Percentiles rank a stretch among this genome's conserved stretches.
phyloP scores from a whole-genome alignment of 129 eudicot species.

The carrot (Daucus carota) region DH1_v3.0 NC_030381.2:39503001-39503500 shows the following conservation, averaged over 20 bases:
- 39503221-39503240: not conserved
- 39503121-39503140: conserved; percentile 15
- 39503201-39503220: not conserved
- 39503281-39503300: not conserved
- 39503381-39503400: not conserved
- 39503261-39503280: not conserved
- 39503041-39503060: conserved; percentile 6
- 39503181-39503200: not conserved
- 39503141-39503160: not conserved
- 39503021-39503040: conserved; percentile 8
- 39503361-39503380: not conserved
- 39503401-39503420: not conserved
- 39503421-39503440: too few species aligned
- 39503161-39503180: not conserved
- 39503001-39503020: conserved; percentile 6
- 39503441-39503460: too few species aligned
- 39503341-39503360: not conserved
- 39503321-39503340: not conserved
- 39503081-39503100: conserved; percentile 4
- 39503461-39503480: too few species aligned
- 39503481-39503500: too few species aligned
- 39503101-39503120: conserved; percentile 3
- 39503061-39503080: not conserved
- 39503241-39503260: not conserved
- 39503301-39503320: not conserved